Evolutionary conservation across 257 asterid species (phyloP), one percentile per base, ranked within the genome.

Genomic region (Solanum clarkiae): DNA sequence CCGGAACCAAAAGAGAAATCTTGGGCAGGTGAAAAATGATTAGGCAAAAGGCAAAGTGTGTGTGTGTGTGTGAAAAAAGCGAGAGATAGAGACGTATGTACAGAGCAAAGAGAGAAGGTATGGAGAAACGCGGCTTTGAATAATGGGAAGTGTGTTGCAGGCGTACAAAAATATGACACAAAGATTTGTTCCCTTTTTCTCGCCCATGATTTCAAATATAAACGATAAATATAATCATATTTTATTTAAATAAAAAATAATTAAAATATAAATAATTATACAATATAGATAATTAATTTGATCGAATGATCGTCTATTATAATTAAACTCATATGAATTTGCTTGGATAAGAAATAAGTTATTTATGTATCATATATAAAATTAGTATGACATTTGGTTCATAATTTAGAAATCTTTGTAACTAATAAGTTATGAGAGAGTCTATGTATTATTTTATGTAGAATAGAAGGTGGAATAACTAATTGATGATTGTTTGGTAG

Each of bases 101-200:
- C 81, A 74, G 59, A 71, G 54, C 53, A 40, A 42, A 42, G 36
- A 47, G 53, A 42, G 80, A 70, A n/a, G 57, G n/a, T 13, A 74
- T 74, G 59, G 81, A 54, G 42, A 54, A 20, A 72, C 20, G 56
- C 18, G 80, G 81, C 81, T 74, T 49, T 49, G 82, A 75, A 49
- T 75, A 47, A 75, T 49, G 82, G 24, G 82, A 75, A 75, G 82
- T 47, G 82, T 75, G 82, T 75, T 75, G 82, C 82, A 75, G 82
- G 40, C 44, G 6, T 49, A 4, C 82, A 22, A 75, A 72, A 45
- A 75, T 74, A 72, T n/a, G 10, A 45, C 12, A 72, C 10, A 18
- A 68, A 71, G 80, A 71, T 42, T 10, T 71, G 17, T 2, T 42
- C 4, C 17, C 2, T 69, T 69, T 69, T 44, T n/a, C 14, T 63